Evolutionary conservation across 805 yeast species (phyloP), one percentile per base, ranked within the genome.

Genomic region (Limtongia smithiae): DNA sequence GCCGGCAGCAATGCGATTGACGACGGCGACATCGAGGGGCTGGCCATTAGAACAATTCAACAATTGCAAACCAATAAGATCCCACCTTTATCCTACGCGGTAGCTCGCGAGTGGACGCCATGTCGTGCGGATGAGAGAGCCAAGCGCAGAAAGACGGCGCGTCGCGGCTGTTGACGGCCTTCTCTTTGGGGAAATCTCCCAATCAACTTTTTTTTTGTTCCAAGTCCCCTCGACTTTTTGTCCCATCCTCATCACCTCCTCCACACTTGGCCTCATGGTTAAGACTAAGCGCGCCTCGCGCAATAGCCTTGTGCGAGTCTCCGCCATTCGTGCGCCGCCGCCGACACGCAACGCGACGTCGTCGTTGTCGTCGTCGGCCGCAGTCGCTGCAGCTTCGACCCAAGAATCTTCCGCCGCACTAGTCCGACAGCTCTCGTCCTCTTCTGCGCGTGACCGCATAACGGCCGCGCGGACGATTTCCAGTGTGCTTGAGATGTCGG

Each of bases 1-100:
- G 0, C 98, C 98, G 1, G 98, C 98, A 0, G 98, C 98, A 24
- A 93, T 93, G 54, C 83, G 78, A 65, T 89, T 90, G 41, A 93
- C 85, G 18, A 90, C 97, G 2, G 79, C 65, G 14, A 70, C 70
- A 38, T 83, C 93, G 21, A 91, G 74, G 15, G 78, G 69, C 68
- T 71, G 48, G n/a, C 50, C 48, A 27, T 24, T 33, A 17, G 14
- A 28, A 4, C 8, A 20, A 37, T 18, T 37, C 30, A 22, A 15
- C 11, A 4, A 17, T n/a, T 33, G 12, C 8, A 8, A 20, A 22
- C 22, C 27, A 8, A 8, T 8, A n/a, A 14, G 5, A n/a, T n/a
- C 15, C 5, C 39, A 52, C 59, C 57, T 44, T 54, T 37, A 54
- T 53, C 39, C 24, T 42, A 12, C 48, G 46, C 41, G 41, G 40